Base-by-base conservation (phyloP, 768 basidiomycete genomes). In the Russula griseocarnosa region DNA sequence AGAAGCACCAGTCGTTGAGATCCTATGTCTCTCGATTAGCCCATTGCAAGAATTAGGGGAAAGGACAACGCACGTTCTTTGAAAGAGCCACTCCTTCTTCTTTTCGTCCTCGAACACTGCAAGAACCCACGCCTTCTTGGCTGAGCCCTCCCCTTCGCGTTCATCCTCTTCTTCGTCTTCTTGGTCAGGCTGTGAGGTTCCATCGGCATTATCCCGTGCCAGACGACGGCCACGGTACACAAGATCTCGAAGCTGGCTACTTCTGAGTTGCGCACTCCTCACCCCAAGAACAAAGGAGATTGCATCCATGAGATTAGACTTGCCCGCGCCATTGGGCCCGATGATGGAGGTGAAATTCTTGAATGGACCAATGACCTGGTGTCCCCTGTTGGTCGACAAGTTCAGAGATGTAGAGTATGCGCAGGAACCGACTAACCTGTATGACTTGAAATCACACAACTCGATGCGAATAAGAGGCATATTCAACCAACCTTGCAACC, bases 241-340 rank as follows among this genome's bases (percentile, higher is more conserved):
- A 47, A 99, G 81, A 73, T 98, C 97, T 71, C 92, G 95, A 28
- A 98, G 79, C 70, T 98, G 94, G 51, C 92, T 92, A 72, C 91
- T 94, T 52, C 96, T 83, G 38, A 99, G 81, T 67, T 97, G 93
- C 2, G 87, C 90, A 65, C 92, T 94, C 79, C 95, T 94, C 32
- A 98, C 90, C 34, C 97, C 97, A 7, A 99, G 86, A 10, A 98
- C 97, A 73, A 99, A 98, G 4, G 97, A 98, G 68, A 99, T 98
- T 57, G 97, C 97, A 73, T 99, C 97, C 97, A 98, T 98, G 61
- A 98, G 85, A 74, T 99, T 99, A 11, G 94, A 96, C 73, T 99
- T 98, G 64, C 97, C 97, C 0, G 96, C 94, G 62, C 97, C 96
- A 87, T 99, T 98, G 40, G 97, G 96, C 24, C 97, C 97, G 70